phyloP scores from a whole-genome alignment of 1,284 basidiomycete genomes.

The Omphalotus olearius region DNA sequence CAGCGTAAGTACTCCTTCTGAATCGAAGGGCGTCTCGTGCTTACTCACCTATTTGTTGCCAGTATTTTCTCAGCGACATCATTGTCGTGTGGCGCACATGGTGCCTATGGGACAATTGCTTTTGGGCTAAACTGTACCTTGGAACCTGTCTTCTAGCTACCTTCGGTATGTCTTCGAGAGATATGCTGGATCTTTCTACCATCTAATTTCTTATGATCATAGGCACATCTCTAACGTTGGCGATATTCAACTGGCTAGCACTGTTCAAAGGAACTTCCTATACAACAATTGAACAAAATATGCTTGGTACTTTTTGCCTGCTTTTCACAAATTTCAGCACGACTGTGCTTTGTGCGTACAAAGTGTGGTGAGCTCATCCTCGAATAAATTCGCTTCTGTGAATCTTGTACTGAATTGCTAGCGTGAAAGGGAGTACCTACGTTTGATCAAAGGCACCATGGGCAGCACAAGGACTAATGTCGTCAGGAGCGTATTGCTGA shows the following conservation, averaged over 20 bases:
- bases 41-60: background rate
- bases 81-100: conserved; percentile 1
- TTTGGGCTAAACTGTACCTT: background rate
- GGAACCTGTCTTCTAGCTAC: background rate
- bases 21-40: background rate
- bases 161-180: background rate
- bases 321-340: background rate
- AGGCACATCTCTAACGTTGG: background rate
- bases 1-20: background rate
- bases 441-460: background rate
- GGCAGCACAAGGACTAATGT: background rate
- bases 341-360: background rate
- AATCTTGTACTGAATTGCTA: background rate
- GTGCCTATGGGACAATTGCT: background rate
- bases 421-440: background rate
- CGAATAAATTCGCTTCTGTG: background rate
- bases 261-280: background rate
- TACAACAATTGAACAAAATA: background rate
- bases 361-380: background rate
- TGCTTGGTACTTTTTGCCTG: background rate
- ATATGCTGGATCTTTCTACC: background rate
- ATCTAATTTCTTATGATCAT: background rate
- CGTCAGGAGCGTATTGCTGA: background rate
- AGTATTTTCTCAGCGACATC: background rate
- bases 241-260: background rate